Evolutionary conservation across 768 basidiomycete genomes (phyloP).

Genomic region (Mrakia blollopis): DNA sequence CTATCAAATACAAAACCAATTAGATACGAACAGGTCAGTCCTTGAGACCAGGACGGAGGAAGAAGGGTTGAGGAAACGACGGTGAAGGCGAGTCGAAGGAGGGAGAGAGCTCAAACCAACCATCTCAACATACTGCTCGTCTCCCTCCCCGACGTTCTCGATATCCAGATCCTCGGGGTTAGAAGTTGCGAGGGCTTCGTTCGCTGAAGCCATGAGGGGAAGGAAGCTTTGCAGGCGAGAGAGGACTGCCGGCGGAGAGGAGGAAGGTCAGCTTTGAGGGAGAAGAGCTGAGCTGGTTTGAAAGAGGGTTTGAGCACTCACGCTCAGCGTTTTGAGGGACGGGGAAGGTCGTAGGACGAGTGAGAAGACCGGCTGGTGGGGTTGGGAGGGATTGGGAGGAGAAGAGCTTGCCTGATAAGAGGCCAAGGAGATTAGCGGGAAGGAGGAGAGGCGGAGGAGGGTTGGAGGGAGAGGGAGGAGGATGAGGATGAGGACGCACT

Average conservation of each 20-base stretch:
- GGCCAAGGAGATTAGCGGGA: too few species aligned
- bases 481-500: background rate
- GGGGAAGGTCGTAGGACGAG: constrained; percentile 22
- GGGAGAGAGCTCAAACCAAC: background rate
- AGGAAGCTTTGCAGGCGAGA: constrained; percentile 29
- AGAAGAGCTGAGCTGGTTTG: too few species aligned
- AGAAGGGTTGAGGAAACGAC: background rate
- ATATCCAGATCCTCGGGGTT: constrained; percentile 25
- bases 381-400: constrained; percentile 7
- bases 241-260: constrained; percentile 2
- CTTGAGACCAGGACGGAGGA: background rate
- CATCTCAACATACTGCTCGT: constrained; percentile 32
- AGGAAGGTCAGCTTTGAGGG: background rate
- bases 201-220: constrained; percentile 26
- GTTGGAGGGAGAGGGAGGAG: background rate
- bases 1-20: background rate
- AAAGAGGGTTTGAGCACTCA: constrained; percentile 11
- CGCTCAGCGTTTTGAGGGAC: constrained; percentile 25
- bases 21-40: too few species aligned
- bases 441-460: background rate
- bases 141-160: constrained; percentile 27
- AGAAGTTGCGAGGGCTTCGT: constrained; percentile 13
- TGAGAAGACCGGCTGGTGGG: background rate
- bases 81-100: background rate
- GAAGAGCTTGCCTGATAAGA: constrained; percentile 17